Base-by-base conservation (phyloP, 306 rosid genomes). In the Malus domestica region DNA sequence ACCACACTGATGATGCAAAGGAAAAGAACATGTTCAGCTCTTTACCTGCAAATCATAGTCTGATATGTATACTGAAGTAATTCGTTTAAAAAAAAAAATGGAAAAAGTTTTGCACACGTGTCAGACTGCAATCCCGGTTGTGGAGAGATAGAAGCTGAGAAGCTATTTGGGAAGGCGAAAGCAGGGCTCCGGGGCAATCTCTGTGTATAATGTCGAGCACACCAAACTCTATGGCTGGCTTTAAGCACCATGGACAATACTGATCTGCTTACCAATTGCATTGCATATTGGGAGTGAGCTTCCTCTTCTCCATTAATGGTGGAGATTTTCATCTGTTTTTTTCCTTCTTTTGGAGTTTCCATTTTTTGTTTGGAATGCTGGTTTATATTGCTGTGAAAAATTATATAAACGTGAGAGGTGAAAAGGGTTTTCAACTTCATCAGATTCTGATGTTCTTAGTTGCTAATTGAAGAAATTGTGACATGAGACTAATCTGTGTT, bases 161-260 rank as follows among this genome's bases (percentile, higher is more conserved):
- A 2, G 3, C 82, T 74, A 82, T 78, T 74, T 82, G 74, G 59
- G 76, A 52, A 55, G 83, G 27, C 3, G 82, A 70, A 35, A 82
- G 70, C 38, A 13, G 59, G 32, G 67, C 71, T 49, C 71, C 75
- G 3, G 70, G 74, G 15, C 83, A 74, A 42, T 78, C 78, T 63
- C 44, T 70, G 18, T 75, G 14, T 5, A 83, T 54, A 38, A 78
- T 83, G 74, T 75, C 80, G 16, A 83, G 52, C 55, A 79, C 71
- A 32, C 80, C 83, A 65, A 78, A 54, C n/a, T 82, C 80, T 64
- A 69, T 20, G 52, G 83, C 60, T 55, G 83, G 83, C 77, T 82
- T 82, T 82, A 22, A 78, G 32, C 25, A 64, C 78, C 67, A 55
- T 61, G 6, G 80, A 77, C 18, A 61, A 19, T 6, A 82, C 38